phyloP scores from a whole-genome alignment of 352 stramenopile species.

The Phytophthora megakarya region DNA sequence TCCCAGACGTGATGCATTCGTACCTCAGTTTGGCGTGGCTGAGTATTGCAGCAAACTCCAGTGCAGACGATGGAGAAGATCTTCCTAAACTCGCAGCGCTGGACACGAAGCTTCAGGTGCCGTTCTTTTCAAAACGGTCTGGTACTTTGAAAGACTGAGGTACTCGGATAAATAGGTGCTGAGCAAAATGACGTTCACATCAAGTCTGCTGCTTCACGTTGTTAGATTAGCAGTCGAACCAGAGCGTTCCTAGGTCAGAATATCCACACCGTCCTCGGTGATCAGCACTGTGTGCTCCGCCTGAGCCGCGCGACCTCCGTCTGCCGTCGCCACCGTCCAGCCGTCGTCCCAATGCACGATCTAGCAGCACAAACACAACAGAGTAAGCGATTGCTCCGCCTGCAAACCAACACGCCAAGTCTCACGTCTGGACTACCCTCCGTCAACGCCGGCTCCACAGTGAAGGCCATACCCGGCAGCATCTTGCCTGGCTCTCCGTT shows the following conservation, averaged over 20 bases:
- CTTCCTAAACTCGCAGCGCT: conserved; percentile 53
- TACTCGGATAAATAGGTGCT: conserved; percentile 12
- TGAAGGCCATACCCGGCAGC: conserved; percentile 97
- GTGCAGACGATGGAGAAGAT: conserved; percentile 14
- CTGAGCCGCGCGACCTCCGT: conserved; percentile 94
- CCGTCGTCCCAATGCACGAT: conserved; percentile 94
- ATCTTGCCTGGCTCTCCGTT: conserved; percentile 86
- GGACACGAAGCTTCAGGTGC: conserved; percentile 82
- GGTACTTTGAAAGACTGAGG: conserved; percentile 18
- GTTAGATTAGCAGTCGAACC: conserved; percentile 13
- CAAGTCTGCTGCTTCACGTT: not conserved
- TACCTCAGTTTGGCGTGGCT: conserved; percentile 92
- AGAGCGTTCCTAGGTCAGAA: conserved; percentile 84
- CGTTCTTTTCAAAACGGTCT: conserved; percentile 56
- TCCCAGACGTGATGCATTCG: conserved; percentile 92
- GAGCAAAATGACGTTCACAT: not conserved
- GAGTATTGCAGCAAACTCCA: conserved; percentile 69
- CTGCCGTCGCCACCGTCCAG: conserved; percentile 96
- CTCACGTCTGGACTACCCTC: conserved; percentile 88
- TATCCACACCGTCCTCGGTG: conserved; percentile 93
- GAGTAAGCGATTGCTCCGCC: not conserved
- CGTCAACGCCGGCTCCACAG: conserved; percentile 97
- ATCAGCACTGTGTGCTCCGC: conserved; percentile 98
- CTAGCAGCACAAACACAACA: conserved; percentile 31
- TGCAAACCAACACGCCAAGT: not conserved